Evolutionary conservation across 805 yeast species (phyloP).

Genomic region (Candida krabiensis): DNA sequence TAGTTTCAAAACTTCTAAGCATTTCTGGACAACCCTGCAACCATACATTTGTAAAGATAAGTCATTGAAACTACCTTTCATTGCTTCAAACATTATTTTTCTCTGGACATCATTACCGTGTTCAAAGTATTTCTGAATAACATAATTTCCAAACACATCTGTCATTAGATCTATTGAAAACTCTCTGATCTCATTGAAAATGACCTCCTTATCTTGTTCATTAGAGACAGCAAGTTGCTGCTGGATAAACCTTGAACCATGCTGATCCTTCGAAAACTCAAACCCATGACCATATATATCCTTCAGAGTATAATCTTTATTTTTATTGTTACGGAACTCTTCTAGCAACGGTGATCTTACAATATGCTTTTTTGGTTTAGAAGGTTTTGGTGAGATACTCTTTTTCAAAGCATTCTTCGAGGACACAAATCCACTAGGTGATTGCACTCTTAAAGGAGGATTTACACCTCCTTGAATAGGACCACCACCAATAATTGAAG

Average conservation of each 20-base stretch:
- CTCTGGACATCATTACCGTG: conserved; percentile 71
- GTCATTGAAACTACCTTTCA: conserved; percentile 72
- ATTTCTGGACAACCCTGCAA: conserved; percentile 94
- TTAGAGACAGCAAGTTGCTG: conserved; percentile 70
- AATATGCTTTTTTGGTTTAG: conserved; percentile 42
- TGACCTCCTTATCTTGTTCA: conserved; percentile 69
- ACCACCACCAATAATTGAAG: too few relatives aligned
- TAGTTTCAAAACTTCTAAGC: conserved; percentile 68
- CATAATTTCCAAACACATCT: conserved; percentile 97
- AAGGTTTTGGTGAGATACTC: conserved; percentile 23
- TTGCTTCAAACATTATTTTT: conserved; percentile 61
- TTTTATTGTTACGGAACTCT: conserved; percentile 70
- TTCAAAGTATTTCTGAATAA: conserved; percentile 92
- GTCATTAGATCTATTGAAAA: conserved; percentile 79
- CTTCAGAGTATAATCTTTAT: conserved; percentile 60
- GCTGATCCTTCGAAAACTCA: conserved; percentile 94
- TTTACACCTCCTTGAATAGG: too few relatives aligned
- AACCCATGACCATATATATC: conserved; percentile 85
- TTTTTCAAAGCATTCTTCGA: conserved; percentile 13
- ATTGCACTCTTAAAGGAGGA: conserved; percentile 10
- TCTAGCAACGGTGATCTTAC: conserved; percentile 80
- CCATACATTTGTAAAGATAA: conserved; percentile 96
- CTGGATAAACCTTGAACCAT: conserved; percentile 95
- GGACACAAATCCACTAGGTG: conserved; percentile 11
- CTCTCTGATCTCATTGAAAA: conserved; percentile 81